phyloP scores from a whole-genome alignment of 2,329 filamentous ascomycete species.

The Nigrospora sphaerica region DNA sequence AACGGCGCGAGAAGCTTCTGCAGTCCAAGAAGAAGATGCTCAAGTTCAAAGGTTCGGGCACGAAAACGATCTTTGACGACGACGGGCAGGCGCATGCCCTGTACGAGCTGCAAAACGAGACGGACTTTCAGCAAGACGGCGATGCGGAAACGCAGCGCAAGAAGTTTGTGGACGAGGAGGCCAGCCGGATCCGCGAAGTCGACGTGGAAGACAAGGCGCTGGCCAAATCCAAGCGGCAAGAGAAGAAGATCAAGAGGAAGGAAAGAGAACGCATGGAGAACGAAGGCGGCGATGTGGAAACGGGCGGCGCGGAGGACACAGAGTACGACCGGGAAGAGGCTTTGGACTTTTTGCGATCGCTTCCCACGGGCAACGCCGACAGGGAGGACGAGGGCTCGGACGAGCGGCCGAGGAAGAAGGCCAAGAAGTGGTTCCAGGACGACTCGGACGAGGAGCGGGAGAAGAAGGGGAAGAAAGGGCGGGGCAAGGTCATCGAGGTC shows the following conservation, averaged over 20 bases:
- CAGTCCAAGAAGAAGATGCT: constrained; percentile 90
- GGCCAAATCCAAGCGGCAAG: constrained; percentile 69
- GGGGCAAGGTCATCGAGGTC: constrained; percentile 50
- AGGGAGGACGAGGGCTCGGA: constrained; percentile 20
- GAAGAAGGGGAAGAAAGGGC: constrained; percentile 36
- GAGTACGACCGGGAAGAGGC: constrained; percentile 42
- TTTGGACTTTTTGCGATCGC: constrained; percentile 48
- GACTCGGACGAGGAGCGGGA: constrained; percentile 46
- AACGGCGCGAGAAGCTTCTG: constrained; percentile 91
- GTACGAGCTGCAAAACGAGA: constrained; percentile 84
- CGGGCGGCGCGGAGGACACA: constrained; percentile 24
- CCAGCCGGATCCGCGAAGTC: constrained; percentile 61
- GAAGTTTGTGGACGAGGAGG: constrained; percentile 72
- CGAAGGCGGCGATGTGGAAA: constrained; percentile 19
- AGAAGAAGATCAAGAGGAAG: constrained; percentile 70
- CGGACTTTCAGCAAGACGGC: constrained; percentile 69
- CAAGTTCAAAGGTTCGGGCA: constrained; percentile 81
- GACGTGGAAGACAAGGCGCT: constrained; percentile 79
- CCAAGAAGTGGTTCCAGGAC: constrained; percentile 75
- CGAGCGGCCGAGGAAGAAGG: constrained; percentile 50
- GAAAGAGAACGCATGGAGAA: constrained; percentile 51
- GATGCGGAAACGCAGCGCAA: constrained; percentile 68
- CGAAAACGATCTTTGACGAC: constrained; percentile 85
- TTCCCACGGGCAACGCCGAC: constrained; percentile 37
- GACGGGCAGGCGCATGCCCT: constrained; percentile 78